Evolutionary conservation across 1,284 basidiomycete species (phyloP).

Genomic region (Peniophora sp.): DNA sequence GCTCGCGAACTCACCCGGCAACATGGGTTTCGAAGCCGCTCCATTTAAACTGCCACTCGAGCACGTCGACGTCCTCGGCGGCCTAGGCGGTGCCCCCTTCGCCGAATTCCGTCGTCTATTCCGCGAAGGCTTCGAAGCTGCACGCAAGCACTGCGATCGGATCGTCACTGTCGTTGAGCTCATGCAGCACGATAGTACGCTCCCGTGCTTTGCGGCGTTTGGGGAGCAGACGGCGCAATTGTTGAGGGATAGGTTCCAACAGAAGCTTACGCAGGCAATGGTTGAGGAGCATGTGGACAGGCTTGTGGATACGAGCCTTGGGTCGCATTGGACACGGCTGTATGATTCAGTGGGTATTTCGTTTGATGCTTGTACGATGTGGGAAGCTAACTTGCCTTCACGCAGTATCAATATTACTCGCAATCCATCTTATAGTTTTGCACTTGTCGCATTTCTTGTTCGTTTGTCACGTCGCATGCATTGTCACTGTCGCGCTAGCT

Average conservation of each 20-base stretch:
- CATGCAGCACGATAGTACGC: conserved; percentile 93
- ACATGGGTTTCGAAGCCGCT: conserved; percentile 97
- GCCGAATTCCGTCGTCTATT: conserved; percentile 85
- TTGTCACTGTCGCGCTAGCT: not conserved
- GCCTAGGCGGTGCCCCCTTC: conserved; percentile 72
- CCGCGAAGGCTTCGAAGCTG: conserved; percentile 88
- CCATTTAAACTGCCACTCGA: conserved; percentile 96
- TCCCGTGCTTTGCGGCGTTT: conserved; percentile 89
- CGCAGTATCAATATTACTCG: conserved; percentile 75
- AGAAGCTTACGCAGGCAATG: conserved; percentile 80
- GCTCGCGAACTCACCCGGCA: conserved; percentile 93
- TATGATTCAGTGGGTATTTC: conserved; percentile 74
- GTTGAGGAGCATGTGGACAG: conserved; percentile 87
- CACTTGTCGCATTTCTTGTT: not conserved
- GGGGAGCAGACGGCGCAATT: conserved; percentile 87
- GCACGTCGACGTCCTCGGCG: conserved; percentile 95
- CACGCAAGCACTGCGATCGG: conserved; percentile 93
- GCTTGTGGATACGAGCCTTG: conserved; percentile 80
- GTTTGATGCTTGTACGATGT: not conserved
- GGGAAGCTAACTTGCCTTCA: conserved; percentile 4
- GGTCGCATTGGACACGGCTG: conserved; percentile 87
- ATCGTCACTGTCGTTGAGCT: conserved; percentile 94
- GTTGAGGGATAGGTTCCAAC: conserved; percentile 91
- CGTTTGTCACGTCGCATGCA: too few relatives aligned
- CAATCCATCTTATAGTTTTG: conserved; percentile 62